These are phyloP conservation scores for Saccharomycopsis olivae DNA, from an alignment of 805 yeast genomes.

Conservation along the genomic window DNA sequence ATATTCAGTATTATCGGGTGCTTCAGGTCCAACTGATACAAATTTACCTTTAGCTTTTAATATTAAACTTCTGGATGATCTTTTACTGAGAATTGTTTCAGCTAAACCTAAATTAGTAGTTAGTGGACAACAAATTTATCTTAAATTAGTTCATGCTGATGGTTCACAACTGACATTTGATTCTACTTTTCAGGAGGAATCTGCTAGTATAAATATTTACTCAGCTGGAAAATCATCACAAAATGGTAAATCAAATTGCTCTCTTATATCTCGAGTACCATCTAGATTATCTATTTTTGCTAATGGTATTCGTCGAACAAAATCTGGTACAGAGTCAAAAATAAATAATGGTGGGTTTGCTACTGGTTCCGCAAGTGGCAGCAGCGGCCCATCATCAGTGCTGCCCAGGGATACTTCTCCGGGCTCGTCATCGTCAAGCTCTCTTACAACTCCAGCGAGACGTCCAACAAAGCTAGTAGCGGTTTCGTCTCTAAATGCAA, in stretches of 20 bases:
- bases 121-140: constrained; percentile 3
- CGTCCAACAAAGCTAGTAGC: constrained; percentile 11
- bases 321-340: constrained; percentile 12
- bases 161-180: constrained; percentile 8
- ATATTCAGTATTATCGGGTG: no score
- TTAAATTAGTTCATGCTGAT: constrained; percentile 11
- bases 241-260: not conserved
- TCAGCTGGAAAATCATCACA: not conserved
- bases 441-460: not conserved
- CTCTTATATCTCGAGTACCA: constrained; percentile 2
- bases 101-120: constrained; percentile 10
- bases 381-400: constrained; percentile 1
- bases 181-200: constrained; percentile 5
- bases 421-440: not conserved
- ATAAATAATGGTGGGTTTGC: not conserved
- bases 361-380: not conserved
- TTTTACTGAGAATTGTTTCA: constrained; percentile 4
- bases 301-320: constrained; percentile 10
- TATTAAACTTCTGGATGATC: constrained; percentile 15
- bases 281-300: constrained; percentile 10
- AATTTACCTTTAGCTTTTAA: no score
- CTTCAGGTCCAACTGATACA: no score
- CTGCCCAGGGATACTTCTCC: constrained; percentile 1
- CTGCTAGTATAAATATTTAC: constrained; percentile 7
- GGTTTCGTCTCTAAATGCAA: constrained; percentile 2